Evolutionary conservation across 306 rosid genomes (phyloP).

Genomic region (Trifolium subterraneum): DNA sequence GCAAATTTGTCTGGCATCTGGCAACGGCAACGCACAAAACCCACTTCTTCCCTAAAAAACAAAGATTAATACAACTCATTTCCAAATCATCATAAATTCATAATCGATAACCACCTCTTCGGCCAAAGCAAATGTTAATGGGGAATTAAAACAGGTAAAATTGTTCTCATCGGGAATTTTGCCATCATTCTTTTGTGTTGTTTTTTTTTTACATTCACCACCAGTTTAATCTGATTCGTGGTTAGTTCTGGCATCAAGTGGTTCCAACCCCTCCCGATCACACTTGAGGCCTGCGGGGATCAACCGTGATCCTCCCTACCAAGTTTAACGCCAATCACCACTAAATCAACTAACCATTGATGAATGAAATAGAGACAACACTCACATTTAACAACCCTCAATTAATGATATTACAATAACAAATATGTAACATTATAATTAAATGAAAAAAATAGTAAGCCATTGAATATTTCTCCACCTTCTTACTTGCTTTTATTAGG

Average conservation of each 20-base stretch:
- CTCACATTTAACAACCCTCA: constrained; percentile 31
- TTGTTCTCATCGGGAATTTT: no score
- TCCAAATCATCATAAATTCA: constrained; percentile 20
- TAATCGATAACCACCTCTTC: constrained; percentile 11
- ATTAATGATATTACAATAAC: constrained; percentile 17
- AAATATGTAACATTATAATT: not conserved
- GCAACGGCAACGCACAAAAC: constrained; percentile 81
- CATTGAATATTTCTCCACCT: not conserved
- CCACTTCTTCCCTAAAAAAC: constrained; percentile 68
- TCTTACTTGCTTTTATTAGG: not conserved
- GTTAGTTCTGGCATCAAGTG: no score
- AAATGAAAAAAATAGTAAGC: constrained; percentile 14
- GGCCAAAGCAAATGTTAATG: constrained; percentile 10
- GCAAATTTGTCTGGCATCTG: constrained; percentile 79
- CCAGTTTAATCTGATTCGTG: no score
- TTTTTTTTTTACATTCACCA: no score
- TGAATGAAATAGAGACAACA: constrained; percentile 17
- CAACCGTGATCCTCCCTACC: no score
- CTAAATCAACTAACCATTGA: no score
- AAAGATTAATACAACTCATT: constrained; percentile 31
- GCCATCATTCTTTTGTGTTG: no score
- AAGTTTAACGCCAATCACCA: no score
- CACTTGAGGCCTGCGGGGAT: no score
- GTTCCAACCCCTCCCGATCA: no score
- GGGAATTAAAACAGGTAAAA: not conserved